These are phyloP conservation scores for Pseudopithomyces maydicus DNA, from an alignment of 2,329 filamentous ascomycete species.

Conservation along the genomic window DNA sequence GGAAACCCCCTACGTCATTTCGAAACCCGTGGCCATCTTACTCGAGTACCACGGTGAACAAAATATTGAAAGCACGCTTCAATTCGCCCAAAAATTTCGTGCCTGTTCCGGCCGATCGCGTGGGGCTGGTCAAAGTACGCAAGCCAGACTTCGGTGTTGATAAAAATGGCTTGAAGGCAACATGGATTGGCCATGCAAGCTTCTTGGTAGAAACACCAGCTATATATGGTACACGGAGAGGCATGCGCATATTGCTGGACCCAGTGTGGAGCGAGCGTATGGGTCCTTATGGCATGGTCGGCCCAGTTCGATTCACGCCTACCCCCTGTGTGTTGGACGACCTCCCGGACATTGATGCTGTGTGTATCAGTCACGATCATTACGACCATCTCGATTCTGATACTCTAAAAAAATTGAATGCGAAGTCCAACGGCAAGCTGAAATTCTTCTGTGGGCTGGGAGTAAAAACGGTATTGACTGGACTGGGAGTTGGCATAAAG, in stretches of 20 bases:
- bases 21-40: conserved; percentile 57
- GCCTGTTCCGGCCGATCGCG: conserved; percentile 49
- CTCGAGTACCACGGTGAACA: conserved; percentile 25
- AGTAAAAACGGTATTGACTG: conserved; percentile 43
- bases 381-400: conserved; percentile 60
- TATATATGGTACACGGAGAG: conserved; percentile 35
- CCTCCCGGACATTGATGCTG: conserved; percentile 57
- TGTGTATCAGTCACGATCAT: conserved; percentile 62
- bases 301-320: conserved; percentile 59
- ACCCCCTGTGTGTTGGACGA: conserved; percentile 57
- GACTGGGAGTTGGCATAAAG: conserved; percentile 45
- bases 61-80: conserved; percentile 45
- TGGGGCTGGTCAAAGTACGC: conserved; percentile 49
- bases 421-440: conserved; percentile 41
- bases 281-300: conserved; percentile 52
- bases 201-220: conserved; percentile 53
- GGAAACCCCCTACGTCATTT: conserved; percentile 53
- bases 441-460: conserved; percentile 52
- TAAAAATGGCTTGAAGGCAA: conserved; percentile 48
- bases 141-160: conserved; percentile 47
- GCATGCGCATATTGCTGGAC: conserved; percentile 56
- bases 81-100: conserved; percentile 50
- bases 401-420: conserved; percentile 50
- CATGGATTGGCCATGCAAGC: conserved; percentile 59
- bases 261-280: conserved; percentile 59